These are phyloP conservation scores for Exsudoporus frostii DNA, from an alignment of 768 basidiomycete genomes.

Conservation along the genomic window DNA sequence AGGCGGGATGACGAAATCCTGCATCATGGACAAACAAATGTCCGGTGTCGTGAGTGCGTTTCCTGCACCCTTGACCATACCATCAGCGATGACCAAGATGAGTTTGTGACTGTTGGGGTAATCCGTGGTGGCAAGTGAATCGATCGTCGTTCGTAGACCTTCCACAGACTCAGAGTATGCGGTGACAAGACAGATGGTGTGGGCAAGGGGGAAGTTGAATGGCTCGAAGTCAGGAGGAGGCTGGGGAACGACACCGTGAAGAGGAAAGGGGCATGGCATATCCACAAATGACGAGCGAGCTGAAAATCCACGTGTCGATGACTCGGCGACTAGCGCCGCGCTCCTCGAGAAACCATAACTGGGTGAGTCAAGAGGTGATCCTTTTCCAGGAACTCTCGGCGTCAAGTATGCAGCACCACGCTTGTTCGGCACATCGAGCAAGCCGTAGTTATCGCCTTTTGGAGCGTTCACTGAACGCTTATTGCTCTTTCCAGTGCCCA, in stretches of 20 bases:
- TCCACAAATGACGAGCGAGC: conserved; percentile 56
- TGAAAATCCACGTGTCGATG: conserved; percentile 24
- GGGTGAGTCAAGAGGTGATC: conserved; percentile 71
- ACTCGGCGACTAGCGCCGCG: conserved; percentile 69
- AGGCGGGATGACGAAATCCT: conserved; percentile 76
- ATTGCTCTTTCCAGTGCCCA: conserved; percentile 45
- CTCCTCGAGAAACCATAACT: conserved; percentile 72
- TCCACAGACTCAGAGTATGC: conserved; percentile 98
- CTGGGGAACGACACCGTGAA: conserved; percentile 87
- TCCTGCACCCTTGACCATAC: conserved; percentile 96
- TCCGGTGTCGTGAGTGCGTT: conserved; percentile 89
- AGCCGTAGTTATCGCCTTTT: conserved; percentile 56
- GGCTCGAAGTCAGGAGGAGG: conserved; percentile 90
- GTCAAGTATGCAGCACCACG: conserved; percentile 52
- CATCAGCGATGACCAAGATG: conserved; percentile 94
- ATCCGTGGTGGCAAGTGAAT: conserved; percentile 96
- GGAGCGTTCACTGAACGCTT: conserved; percentile 55
- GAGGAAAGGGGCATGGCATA: conserved; percentile 88
- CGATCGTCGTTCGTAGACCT: conserved; percentile 95
- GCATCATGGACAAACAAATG: conserved; percentile 96
- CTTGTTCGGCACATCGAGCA: conserved; percentile 63
- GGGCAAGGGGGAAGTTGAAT: conserved; percentile 91
- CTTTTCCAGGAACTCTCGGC: conserved; percentile 40
- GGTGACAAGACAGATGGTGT: conserved; percentile 94
- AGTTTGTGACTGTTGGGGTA: conserved; percentile 98